Evolutionary conservation across 2,329 filamentous ascomycete species (phyloP).

Genomic region (Penicillium freii): DNA sequence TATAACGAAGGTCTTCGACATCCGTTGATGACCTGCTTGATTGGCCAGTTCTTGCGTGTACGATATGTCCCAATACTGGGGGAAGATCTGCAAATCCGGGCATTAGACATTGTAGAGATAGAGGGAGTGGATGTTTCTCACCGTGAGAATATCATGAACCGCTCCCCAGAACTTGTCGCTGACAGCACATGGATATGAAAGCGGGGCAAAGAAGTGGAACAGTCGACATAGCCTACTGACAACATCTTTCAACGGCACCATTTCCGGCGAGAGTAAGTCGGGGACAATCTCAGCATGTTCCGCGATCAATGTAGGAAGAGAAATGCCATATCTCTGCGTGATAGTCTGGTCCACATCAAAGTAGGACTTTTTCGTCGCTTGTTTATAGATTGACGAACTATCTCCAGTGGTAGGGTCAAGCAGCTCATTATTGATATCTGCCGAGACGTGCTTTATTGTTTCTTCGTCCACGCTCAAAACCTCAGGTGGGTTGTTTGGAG

Average conservation of each 20-base stretch:
- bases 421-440: neutral
- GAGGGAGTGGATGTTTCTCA: no score
- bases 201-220: neutral
- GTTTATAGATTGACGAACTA: neutral
- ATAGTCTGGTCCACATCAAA: neutral
- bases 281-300: neutral
- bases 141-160: no score
- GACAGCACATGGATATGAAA: no score
- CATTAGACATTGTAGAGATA: no score
- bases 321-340: neutral
- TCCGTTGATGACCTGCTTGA: neutral
- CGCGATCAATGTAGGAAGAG: neutral
- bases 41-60: no score
- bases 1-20: neutral
- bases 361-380: neutral
- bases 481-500: neutral
- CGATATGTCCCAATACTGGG: no score
- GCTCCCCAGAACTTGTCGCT: no score
- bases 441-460: neutral
- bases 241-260: neutral
- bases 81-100: no score
- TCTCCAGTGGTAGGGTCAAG: neutral
- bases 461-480: neutral
- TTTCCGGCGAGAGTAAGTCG: neutral
- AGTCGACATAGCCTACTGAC: neutral